A percentile compares a stretch with the other conserved stretches of the same genome.
Evolutionary conservation across 352 stramenopile species (phyloP).

Genomic region (Phytophthora podocarpi): DNA sequence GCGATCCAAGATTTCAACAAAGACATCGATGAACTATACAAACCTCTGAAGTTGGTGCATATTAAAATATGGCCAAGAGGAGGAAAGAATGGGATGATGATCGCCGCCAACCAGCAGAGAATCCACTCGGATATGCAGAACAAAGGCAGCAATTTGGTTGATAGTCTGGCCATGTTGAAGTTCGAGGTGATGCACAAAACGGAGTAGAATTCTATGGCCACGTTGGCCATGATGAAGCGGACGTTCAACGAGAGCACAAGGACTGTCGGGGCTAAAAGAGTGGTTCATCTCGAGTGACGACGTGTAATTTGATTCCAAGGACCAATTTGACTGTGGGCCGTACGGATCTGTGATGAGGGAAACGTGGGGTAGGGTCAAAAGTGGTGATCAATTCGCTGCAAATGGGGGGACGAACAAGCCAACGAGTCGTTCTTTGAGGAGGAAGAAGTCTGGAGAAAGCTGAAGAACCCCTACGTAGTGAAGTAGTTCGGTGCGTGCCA

Average conservation of each 20-base stretch:
- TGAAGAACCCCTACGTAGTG: not conserved
- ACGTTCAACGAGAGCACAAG: slow-evolving; percentile 33
- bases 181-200: slow-evolving; percentile 33
- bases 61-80: slow-evolving; percentile 36
- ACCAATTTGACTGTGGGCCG: slow-evolving; percentile 22
- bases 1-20: slow-evolving; percentile 32
- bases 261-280: slow-evolving; percentile 23
- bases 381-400: slow-evolving; percentile 10
- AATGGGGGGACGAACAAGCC: not conserved
- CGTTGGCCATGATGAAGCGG: slow-evolving; percentile 22
- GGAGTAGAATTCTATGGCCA: slow-evolving; percentile 16
- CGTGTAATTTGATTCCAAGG: slow-evolving; percentile 26
- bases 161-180: slow-evolving; percentile 32
- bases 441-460: not conserved
- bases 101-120: slow-evolving; percentile 15
- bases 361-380: slow-evolving; percentile 15
- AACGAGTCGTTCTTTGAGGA: slow-evolving; percentile 14
- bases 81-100: slow-evolving; percentile 32
- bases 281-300: slow-evolving; percentile 37
- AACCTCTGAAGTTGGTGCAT: slow-evolving; percentile 22
- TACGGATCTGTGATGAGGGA: slow-evolving; percentile 18
- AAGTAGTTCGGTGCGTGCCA: slow-evolving; percentile 4
- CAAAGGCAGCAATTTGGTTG: slow-evolving; percentile 27
- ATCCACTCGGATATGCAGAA: slow-evolving; percentile 17
- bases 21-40: slow-evolving; percentile 34